Evolutionary conservation across 768 basidiomycete species (phyloP).

Genomic region (Amanita fuliginea): DNA sequence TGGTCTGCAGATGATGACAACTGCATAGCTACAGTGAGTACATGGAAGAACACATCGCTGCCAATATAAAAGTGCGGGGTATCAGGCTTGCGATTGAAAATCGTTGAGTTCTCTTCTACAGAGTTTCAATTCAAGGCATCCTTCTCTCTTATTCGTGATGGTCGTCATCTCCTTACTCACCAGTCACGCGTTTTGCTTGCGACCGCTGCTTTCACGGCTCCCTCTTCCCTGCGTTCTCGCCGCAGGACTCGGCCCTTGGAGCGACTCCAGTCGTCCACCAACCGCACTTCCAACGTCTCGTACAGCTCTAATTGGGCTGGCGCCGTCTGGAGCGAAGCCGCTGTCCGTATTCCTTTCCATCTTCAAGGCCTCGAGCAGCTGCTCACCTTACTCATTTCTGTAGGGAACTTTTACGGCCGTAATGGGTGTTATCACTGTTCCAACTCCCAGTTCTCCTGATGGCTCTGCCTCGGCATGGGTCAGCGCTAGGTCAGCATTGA

Average conservation of each 20-base stretch:
- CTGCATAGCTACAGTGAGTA: no score
- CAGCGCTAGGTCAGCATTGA: slow-evolving; percentile 24
- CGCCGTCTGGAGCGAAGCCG: slow-evolving; percentile 17
- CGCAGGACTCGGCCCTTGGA: neutral
- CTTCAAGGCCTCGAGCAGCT: neutral
- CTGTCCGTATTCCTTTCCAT: slow-evolving; percentile 8
- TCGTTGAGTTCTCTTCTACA: no score
- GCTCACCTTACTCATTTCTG: neutral
- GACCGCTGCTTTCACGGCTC: neutral
- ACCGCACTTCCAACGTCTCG: slow-evolving; percentile 14
- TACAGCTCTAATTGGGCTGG: slow-evolving; percentile 26
- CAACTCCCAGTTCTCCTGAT: slow-evolving; percentile 18
- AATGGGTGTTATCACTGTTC: slow-evolving; percentile 22
- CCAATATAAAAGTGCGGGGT: no score
- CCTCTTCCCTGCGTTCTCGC: neutral
- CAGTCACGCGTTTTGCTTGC: neutral
- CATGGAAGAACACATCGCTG: no score
- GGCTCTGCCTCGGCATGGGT: slow-evolving; percentile 19
- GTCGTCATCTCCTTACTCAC: neutral
- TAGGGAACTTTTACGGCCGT: slow-evolving; percentile 10
- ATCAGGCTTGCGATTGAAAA: no score
- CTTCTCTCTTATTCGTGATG: neutral
- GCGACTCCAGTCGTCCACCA: neutral
- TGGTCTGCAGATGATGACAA: no score
- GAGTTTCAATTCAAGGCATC: no score